These are phyloP conservation scores for Thamnidium elegans DNA, from an alignment of 192 early-diverging fungal genomes.

Conservation along the genomic window DNA sequence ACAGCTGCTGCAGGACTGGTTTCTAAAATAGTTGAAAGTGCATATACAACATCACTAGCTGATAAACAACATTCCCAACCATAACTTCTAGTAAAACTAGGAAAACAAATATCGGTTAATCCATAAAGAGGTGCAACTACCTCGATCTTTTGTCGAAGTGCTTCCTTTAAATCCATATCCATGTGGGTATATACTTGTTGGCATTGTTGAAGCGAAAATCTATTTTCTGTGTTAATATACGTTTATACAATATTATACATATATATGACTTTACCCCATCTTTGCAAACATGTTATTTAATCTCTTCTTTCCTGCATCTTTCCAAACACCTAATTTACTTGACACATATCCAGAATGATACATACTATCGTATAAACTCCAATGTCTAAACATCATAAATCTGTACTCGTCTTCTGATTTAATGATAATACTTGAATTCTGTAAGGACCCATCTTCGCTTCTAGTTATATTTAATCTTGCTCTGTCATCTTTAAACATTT, in stretches of 20 bases:
- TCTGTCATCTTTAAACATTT: conserved; percentile 68
- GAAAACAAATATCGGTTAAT: conserved; percentile 70
- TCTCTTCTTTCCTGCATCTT: conserved; percentile 72
- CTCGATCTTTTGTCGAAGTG: conserved; percentile 62
- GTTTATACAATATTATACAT: background rate
- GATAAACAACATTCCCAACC: conserved; percentile 68
- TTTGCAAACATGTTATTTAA: conserved; percentile 84
- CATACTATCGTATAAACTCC: conserved; percentile 88
- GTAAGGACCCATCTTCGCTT: conserved; percentile 5
- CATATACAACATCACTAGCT: conserved; percentile 79
- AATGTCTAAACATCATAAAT: conserved; percentile 87
- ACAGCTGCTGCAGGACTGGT: conserved; percentile 40
- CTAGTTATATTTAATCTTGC: conserved; percentile 45
- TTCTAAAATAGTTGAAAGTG: conserved; percentile 71
- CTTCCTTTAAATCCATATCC: conserved; percentile 72
- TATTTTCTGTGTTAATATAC: conserved; percentile 20
- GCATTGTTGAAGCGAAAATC: conserved; percentile 77
- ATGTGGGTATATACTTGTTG: conserved; percentile 72
- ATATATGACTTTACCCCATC: conserved; percentile 68
- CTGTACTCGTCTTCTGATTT: conserved; percentile 73
- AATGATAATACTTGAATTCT: conserved; percentile 54
- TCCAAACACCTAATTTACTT: conserved; percentile 86
- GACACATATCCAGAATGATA: conserved; percentile 85
- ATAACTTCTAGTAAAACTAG: conserved; percentile 75
- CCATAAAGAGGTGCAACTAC: conserved; percentile 76